Percentiles rank a stretch among this genome's conserved stretches.
These are phyloP conservation scores for Amylocystis lapponica DNA, from an alignment of 768 basidiomycete species.

Conservation along the genomic window DNA sequence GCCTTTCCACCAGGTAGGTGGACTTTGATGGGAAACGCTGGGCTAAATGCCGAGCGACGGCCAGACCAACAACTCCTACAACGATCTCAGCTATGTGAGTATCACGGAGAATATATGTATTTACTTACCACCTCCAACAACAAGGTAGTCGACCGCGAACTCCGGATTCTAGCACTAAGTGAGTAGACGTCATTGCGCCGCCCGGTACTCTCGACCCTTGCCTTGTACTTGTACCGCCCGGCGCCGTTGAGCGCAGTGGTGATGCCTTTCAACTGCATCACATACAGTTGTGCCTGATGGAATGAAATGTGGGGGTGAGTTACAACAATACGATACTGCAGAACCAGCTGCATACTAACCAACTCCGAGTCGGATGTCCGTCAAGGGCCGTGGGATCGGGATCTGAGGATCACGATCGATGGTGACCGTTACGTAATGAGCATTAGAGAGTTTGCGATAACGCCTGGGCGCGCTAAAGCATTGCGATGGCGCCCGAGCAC, in stretches of 20 bases:
- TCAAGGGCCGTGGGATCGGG: no score
- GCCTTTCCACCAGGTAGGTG: slow-evolving; percentile 79
- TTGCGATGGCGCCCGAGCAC: background rate
- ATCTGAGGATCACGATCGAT: no score
- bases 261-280: slow-evolving; percentile 31
- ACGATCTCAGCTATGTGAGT: background rate
- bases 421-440: no score
- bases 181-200: no score
- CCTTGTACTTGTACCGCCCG: slow-evolving; percentile 59
- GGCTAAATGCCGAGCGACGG: slow-evolving; percentile 72
- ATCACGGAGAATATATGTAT: background rate
- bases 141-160: slow-evolving; percentile 70
- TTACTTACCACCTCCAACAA: slow-evolving; percentile 77
- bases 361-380: no score
- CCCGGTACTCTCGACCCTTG: slow-evolving; percentile 14
- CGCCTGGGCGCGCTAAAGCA: no score
- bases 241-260: slow-evolving; percentile 56
- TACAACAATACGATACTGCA: no score
- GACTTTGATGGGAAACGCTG: slow-evolving; percentile 59
- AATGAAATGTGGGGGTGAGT: background rate
- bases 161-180: slow-evolving; percentile 65
- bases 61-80: slow-evolving; percentile 78
- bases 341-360: no score
- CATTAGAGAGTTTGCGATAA: no score
- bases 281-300: background rate